Conservation (phyloP, 768 basidiomycete genomes). For the Pulveroboletus sp. region DNA sequence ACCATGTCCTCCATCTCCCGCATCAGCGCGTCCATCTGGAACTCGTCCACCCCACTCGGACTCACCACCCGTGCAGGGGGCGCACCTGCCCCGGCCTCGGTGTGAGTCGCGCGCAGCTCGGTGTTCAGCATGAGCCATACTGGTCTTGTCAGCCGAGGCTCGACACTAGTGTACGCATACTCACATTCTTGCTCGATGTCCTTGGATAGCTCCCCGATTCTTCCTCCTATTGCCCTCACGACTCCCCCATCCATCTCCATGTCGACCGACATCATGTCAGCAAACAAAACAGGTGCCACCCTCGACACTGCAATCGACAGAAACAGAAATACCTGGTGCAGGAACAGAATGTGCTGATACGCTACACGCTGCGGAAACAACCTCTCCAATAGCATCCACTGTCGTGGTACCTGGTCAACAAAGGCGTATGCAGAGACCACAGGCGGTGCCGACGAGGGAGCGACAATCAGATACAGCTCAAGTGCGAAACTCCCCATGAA, state of each 20-base stretch:
- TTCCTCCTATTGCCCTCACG: slow-evolving; percentile 38
- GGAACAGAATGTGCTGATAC: slow-evolving; percentile 72
- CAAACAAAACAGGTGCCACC: slow-evolving; percentile 64
- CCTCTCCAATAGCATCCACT: slow-evolving; percentile 31
- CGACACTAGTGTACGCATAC: neutral
- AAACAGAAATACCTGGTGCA: slow-evolving; percentile 76
- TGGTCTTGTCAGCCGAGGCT: slow-evolving; percentile 18
- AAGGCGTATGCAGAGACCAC: slow-evolving; percentile 20
- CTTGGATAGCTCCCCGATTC: slow-evolving; percentile 38
- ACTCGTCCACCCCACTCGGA: slow-evolving; percentile 24
- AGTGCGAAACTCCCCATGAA: slow-evolving; percentile 55
- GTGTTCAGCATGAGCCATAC: slow-evolving; percentile 51
- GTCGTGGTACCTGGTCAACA: slow-evolving; percentile 11
- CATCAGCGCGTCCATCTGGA: slow-evolving; percentile 39
- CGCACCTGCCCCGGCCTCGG: neutral
- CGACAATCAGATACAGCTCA: slow-evolving; percentile 63
- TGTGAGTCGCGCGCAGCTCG: slow-evolving; percentile 48
- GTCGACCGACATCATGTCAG: slow-evolving; percentile 30
- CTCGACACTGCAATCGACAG: slow-evolving; percentile 66
- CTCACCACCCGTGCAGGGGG: slow-evolving; percentile 1
- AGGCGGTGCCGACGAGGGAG: slow-evolving; percentile 29
- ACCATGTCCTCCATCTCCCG: slow-evolving; percentile 62
- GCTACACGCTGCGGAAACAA: slow-evolving; percentile 62
- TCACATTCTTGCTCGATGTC: slow-evolving; percentile 55
- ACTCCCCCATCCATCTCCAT: slow-evolving; percentile 19